A percentile compares a stretch with the other conserved stretches of the same genome.
These are phyloP conservation scores for Fragaria nilgerrensis DNA, from an alignment of 306 rosid species.

Conservation along the genomic window DNA sequence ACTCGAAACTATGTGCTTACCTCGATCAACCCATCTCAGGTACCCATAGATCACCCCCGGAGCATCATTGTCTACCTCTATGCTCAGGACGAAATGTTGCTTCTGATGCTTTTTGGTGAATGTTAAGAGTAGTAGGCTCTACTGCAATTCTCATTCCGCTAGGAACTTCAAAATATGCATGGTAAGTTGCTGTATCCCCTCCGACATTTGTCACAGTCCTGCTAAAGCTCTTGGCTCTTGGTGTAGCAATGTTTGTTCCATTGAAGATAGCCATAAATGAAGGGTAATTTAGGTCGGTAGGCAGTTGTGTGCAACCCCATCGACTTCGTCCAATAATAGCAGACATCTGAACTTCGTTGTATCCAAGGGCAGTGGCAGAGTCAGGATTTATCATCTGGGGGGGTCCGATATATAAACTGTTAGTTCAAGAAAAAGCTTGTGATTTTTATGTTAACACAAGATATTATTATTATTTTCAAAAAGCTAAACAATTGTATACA, in stretches of 20 bases:
- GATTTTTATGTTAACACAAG: too few relatives aligned
- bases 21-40: slow-evolving; percentile 6
- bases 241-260: neutral
- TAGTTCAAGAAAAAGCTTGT: too few relatives aligned
- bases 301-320: neutral
- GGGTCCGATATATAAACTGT: too few relatives aligned
- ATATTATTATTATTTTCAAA: too few relatives aligned
- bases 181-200: neutral
- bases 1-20: neutral
- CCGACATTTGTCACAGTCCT: slow-evolving; percentile 21
- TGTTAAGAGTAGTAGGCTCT: slow-evolving; percentile 11
- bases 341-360: neutral
- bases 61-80: neutral
- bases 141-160: slow-evolving; percentile 11
- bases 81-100: neutral
- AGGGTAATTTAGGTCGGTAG: slow-evolving; percentile 21
- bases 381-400: too few relatives aligned
- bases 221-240: neutral
- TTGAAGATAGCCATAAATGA: slow-evolving; percentile 15
- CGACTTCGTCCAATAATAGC: neutral
- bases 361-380: too few relatives aligned
- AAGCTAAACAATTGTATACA: too few relatives aligned
- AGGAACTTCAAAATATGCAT: slow-evolving; percentile 1
- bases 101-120: neutral
- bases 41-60: neutral